A percentile compares a stretch with the other conserved stretches of the same genome.
Conservation (phyloP, 495 filamentous ascomycete genomes). For the Annulohypoxylon maeteangense region DNA sequence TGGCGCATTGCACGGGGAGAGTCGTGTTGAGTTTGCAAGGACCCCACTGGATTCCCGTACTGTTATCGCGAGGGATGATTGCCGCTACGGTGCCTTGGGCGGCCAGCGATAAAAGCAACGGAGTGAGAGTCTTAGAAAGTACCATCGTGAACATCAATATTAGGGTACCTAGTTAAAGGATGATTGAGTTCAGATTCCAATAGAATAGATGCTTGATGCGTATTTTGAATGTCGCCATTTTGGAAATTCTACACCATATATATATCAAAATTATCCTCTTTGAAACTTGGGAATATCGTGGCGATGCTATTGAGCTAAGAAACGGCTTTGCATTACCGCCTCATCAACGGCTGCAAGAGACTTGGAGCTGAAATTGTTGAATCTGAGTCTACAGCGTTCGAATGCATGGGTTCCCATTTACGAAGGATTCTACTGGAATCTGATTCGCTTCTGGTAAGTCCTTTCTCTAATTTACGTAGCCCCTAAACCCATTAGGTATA, state of each 20-base stretch:
- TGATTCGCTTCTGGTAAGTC: background rate
- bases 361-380: conserved; percentile 10
- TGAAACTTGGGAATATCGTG: background rate
- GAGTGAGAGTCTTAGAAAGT: background rate
- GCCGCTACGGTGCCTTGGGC: conserved; percentile 5
- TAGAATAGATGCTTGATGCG: conserved; percentile 2
- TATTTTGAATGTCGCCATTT: background rate
- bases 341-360: conserved; percentile 4
- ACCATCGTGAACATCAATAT: conserved; percentile 25
- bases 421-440: background rate
- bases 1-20: conserved; percentile 50
- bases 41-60: conserved; percentile 24
- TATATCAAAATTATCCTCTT: background rate
- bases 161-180: background rate
- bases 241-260: background rate
- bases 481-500: conserved; percentile 19
- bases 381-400: background rate
- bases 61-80: conserved; percentile 12
- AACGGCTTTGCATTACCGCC: conserved; percentile 18
- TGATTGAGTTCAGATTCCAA: background rate
- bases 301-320: background rate
- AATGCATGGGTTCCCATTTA: background rate
- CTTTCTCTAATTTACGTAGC: background rate
- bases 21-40: conserved; percentile 34
- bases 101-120: conserved; percentile 15